A percentile compares a stretch with the other conserved stretches of the same genome.
These are phyloP conservation scores for Dothidotthia symphoricarpi DNA, from an alignment of 2,329 filamentous ascomycete species.

Conservation along the genomic window DNA sequence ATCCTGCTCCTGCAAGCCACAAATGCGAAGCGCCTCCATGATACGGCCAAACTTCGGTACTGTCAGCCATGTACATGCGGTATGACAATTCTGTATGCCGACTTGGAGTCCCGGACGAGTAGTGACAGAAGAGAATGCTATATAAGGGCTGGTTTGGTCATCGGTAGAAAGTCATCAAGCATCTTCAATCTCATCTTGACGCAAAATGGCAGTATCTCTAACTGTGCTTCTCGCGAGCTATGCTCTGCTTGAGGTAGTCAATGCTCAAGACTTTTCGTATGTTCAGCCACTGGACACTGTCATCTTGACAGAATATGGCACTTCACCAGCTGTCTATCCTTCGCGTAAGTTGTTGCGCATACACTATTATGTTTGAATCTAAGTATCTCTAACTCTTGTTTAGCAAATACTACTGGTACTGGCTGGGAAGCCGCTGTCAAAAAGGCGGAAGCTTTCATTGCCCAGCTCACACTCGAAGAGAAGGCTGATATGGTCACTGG, in stretches of 20 bases:
- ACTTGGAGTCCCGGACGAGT: conserved; percentile 3
- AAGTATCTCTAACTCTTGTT: conserved; percentile 40
- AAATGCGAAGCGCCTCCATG: conserved; percentile 10
- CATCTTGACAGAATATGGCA: conserved; percentile 30
- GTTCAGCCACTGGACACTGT: conserved; percentile 33
- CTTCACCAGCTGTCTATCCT: conserved; percentile 29
- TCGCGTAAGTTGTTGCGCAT: conserved; percentile 21
- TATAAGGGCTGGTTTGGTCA: conserved; percentile 18
- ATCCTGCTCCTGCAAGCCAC: conserved; percentile 1
- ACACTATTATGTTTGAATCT: too few relatives aligned
- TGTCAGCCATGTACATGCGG: conserved; percentile 2
- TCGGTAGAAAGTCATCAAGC: conserved; percentile 7
- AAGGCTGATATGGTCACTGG: conserved; percentile 39
- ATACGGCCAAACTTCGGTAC: conserved; percentile 26
- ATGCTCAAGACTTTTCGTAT: conserved; percentile 28
- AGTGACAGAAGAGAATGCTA: conserved; percentile 7
- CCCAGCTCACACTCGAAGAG: conserved; percentile 33
- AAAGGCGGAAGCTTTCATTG: conserved; percentile 34
- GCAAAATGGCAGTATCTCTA: conserved; percentile 28
- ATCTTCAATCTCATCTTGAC: conserved; percentile 12
- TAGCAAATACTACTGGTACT: conserved; percentile 30
- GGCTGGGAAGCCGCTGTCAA: conserved; percentile 35
- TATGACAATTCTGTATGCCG: conserved; percentile 1
- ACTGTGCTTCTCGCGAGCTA: conserved; percentile 25
- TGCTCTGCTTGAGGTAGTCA: conserved; percentile 21